Evolutionary conservation across 163 green algal species (phyloP).

Genomic region (Chloromonas sp.): DNA sequence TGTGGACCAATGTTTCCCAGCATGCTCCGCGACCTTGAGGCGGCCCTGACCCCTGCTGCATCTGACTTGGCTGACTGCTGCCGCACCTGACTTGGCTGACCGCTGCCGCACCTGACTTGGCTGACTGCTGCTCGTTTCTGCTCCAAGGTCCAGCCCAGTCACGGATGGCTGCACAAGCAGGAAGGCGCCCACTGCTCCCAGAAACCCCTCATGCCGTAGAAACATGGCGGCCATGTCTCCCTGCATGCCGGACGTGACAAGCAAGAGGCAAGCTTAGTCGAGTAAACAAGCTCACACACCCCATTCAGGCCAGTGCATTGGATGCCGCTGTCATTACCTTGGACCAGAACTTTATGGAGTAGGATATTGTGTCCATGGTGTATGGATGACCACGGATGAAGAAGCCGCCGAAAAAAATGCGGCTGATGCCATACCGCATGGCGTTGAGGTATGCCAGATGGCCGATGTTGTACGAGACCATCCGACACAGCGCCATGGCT

Average conservation of each 20-base stretch:
- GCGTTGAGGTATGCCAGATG: slow-evolving; percentile 96
- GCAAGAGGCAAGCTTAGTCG: background rate
- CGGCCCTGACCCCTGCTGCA: too few species aligned
- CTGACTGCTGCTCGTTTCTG: background rate
- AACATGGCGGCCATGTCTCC: slow-evolving; percentile 91
- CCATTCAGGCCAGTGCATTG: too few species aligned
- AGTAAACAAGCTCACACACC: background rate
- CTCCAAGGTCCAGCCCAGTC: background rate
- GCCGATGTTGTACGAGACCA: slow-evolving; percentile 99
- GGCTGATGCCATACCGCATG: slow-evolving; percentile 77
- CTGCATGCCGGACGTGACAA: slow-evolving; percentile 24
- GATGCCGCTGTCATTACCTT: slow-evolving; percentile 46
- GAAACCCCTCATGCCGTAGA: slow-evolving; percentile 92
- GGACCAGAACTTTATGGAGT: slow-evolving; percentile 95
- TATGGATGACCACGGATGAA: slow-evolving; percentile 98
- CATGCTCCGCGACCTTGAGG: too few species aligned
- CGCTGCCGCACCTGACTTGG: background rate
- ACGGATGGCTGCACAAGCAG: slow-evolving; percentile 69
- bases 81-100: slow-evolving; percentile 27
- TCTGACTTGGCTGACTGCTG: too few species aligned
- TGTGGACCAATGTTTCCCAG: too few species aligned
- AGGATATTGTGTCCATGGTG: slow-evolving; percentile 99
- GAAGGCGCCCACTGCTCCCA: slow-evolving; percentile 94
- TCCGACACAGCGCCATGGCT: slow-evolving; percentile 73
- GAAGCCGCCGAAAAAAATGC: slow-evolving; percentile 96